These are phyloP conservation scores for Aspergillus flavus DNA, from an alignment of 2,329 filamentous ascomycete species.

Conservation along the genomic window DNA sequence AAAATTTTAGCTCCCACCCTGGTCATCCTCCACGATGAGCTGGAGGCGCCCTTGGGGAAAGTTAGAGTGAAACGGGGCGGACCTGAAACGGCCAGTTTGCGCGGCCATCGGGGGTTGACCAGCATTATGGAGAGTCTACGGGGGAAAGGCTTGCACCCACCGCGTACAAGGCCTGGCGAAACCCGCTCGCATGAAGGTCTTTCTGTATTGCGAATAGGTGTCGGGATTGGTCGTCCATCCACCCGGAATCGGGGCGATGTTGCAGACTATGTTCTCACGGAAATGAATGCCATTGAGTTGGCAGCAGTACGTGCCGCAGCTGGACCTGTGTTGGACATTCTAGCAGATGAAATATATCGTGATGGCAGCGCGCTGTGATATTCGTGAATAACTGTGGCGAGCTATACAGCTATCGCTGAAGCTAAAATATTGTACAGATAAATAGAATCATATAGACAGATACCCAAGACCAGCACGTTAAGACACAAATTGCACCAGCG, in stretches of 20 bases:
- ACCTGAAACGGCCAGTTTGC: slow-evolving; percentile 55
- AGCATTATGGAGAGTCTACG: slow-evolving; percentile 63
- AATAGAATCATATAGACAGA: neutral
- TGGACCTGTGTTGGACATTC: slow-evolving; percentile 53
- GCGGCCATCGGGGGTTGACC: slow-evolving; percentile 76
- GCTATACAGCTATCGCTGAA: neutral
- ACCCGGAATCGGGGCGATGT: slow-evolving; percentile 70
- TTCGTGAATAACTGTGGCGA: neutral
- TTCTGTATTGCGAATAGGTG: slow-evolving; percentile 64
- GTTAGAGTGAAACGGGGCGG: slow-evolving; percentile 67
- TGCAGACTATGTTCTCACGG: slow-evolving; percentile 73
- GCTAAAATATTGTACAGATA: neutral
- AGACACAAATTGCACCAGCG: neutral
- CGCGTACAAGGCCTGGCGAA: slow-evolving; percentile 37
- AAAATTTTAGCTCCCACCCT: slow-evolving; percentile 49
- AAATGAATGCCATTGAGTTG: slow-evolving; percentile 61
- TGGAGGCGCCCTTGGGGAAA: slow-evolving; percentile 71
- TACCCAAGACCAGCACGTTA: neutral
- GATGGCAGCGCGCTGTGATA: slow-evolving; percentile 25
- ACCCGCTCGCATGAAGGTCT: slow-evolving; percentile 27
- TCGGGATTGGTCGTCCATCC: slow-evolving; percentile 85
- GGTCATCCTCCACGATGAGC: slow-evolving; percentile 85
- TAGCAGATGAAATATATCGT: slow-evolving; percentile 53
- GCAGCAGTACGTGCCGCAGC: slow-evolving; percentile 52
- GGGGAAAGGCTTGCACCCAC: slow-evolving; percentile 35